These are phyloP conservation scores for Nemania sp. DNA, from an alignment of 2,329 filamentous ascomycete species.

Conservation along the genomic window DNA sequence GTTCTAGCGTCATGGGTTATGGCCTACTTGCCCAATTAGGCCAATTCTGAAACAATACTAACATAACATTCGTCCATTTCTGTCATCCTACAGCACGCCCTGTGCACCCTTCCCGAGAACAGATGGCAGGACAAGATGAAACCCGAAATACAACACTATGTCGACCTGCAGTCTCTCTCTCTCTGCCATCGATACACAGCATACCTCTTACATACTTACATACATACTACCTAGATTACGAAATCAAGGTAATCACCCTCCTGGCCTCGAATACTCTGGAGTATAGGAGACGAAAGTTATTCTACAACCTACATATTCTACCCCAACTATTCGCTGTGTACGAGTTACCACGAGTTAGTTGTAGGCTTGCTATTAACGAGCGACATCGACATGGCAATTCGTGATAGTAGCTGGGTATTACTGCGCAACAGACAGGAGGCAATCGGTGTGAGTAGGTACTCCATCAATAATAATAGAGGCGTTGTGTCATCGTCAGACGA, in stretches of 20 bases:
- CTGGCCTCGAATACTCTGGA: neutral
- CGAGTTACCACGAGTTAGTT: constrained; percentile 2
- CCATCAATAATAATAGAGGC: neutral
- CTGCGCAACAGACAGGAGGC: neutral
- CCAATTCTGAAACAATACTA: constrained; percentile 38
- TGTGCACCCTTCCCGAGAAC: constrained; percentile 4
- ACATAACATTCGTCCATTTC: constrained; percentile 36
- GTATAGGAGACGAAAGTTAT: neutral
- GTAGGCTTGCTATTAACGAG: neutral
- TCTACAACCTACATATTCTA: neutral
- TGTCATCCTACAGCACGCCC: constrained; percentile 17
- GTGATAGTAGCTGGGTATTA: neutral
- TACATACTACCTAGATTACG: neutral
- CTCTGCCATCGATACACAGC: neutral
- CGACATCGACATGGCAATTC: constrained; percentile 1
- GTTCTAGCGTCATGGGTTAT: constrained; percentile 29
- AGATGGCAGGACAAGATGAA: constrained; percentile 3
- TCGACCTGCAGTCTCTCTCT: neutral
- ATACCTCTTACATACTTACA: neutral
- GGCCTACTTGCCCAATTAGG: constrained; percentile 32
- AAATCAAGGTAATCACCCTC: neutral
- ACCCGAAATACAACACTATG: constrained; percentile 13
- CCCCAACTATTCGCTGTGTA: neutral
- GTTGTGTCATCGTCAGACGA: constrained; percentile 7
- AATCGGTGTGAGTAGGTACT: neutral